Conservation (phyloP, 2,329 filamentous ascomycete species). For the Xenoacremonium recifei region DNA sequence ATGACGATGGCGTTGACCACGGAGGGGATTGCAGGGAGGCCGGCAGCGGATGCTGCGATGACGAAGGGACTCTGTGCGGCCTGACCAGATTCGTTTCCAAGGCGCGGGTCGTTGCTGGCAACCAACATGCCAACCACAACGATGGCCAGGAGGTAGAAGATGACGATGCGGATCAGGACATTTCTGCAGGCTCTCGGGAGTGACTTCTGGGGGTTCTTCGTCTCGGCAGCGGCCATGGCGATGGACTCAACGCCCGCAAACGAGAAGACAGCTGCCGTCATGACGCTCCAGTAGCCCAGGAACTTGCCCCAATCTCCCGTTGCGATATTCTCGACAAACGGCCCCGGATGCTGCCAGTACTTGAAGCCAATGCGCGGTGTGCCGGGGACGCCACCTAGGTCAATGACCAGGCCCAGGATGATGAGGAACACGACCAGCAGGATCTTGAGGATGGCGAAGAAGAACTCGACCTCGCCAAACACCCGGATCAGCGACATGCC, state of each 20-base stretch:
- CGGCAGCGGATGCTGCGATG: conserved; percentile 67
- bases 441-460: conserved; percentile 55
- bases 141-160: conserved; percentile 64
- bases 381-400: conserved; percentile 60
- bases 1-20: conserved; percentile 77
- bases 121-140: conserved; percentile 70
- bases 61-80: conserved; percentile 60
- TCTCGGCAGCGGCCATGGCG: conserved; percentile 61
- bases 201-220: conserved; percentile 51
- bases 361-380: conserved; percentile 61
- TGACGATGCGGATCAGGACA: conserved; percentile 56
- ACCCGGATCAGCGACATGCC: conserved; percentile 57
- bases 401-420: conserved; percentile 60
- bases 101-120: conserved; percentile 54
- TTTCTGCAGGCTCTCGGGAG: conserved; percentile 56
- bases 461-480: conserved; percentile 58
- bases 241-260: conserved; percentile 65
- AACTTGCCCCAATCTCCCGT: conserved; percentile 60
- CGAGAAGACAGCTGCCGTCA: conserved; percentile 64
- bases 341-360: conserved; percentile 69
- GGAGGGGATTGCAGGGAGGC: conserved; percentile 64
- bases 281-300: conserved; percentile 63
- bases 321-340: conserved; percentile 65
- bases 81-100: conserved; percentile 44
- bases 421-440: conserved; percentile 61